phyloP scores from a whole-genome alignment of 768 basidiomycete species.

The Exsudoporus frostii region DNA sequence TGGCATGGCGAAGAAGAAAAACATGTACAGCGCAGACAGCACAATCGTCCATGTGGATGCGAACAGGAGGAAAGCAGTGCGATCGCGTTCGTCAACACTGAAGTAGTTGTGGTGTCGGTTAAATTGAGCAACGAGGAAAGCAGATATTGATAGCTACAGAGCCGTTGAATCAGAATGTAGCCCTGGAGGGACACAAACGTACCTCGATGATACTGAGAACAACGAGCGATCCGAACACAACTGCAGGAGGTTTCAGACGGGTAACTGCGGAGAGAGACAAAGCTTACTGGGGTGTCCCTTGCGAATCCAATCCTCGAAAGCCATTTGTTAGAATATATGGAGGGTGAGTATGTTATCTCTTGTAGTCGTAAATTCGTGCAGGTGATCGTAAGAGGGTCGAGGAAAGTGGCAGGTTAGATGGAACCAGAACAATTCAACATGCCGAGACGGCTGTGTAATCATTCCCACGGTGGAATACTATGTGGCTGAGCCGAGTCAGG shows the following conservation, averaged over 20 bases:
- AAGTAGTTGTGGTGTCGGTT: slow-evolving; percentile 53
- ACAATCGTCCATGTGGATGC: slow-evolving; percentile 69
- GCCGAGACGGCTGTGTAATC: slow-evolving; percentile 19
- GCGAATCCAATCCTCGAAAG: slow-evolving; percentile 40
- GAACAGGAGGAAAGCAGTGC: slow-evolving; percentile 68
- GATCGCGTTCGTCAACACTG: slow-evolving; percentile 49
- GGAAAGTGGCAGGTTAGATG: slow-evolving; percentile 1
- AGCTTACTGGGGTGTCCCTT: slow-evolving; percentile 56
- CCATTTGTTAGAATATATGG: slow-evolving; percentile 28
- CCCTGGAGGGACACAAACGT: slow-evolving; percentile 3
- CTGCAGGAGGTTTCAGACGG: slow-evolving; percentile 36
- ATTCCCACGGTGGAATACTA: slow-evolving; percentile 15
- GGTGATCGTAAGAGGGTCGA: slow-evolving; percentile 16
- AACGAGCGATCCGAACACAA: slow-evolving; percentile 48
- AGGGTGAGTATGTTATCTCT: slow-evolving; percentile 14
- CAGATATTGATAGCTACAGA: slow-evolving; percentile 60
- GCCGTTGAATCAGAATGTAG: neutral
- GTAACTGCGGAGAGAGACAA: neutral
- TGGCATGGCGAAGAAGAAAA: slow-evolving; percentile 52
- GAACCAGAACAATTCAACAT: slow-evolving; percentile 23
- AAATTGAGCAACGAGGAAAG: slow-evolving; percentile 67
- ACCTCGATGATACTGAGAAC: slow-evolving; percentile 70
- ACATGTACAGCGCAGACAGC: slow-evolving; percentile 47
- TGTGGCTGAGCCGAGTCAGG: no score
- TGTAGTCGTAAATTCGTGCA: slow-evolving; percentile 29